phyloP scores from a whole-genome alignment of 768 basidiomycete species.

The Suillus luteus region DNA sequence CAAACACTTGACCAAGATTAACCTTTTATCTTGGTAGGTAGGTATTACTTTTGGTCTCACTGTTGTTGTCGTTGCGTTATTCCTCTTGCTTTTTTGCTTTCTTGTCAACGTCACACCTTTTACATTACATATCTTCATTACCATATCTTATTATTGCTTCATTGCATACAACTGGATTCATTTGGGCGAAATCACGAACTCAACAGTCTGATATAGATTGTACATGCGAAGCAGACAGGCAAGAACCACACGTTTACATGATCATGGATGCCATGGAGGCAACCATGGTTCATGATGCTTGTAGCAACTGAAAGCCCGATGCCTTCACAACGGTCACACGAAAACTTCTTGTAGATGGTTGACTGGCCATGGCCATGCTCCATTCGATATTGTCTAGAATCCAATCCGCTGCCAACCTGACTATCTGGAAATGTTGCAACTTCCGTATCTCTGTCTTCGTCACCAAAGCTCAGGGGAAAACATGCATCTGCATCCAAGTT shows the following conservation, averaged over 20 bases:
- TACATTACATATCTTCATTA: slow-evolving; percentile 9
- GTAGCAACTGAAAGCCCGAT: neutral
- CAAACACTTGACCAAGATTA: slow-evolving; percentile 49
- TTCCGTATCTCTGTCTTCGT: slow-evolving; percentile 20
- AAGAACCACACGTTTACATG: neutral
- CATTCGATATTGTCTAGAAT: slow-evolving; percentile 29
- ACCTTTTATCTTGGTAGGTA: neutral
- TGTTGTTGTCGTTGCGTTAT: neutral
- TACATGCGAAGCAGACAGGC: neutral
- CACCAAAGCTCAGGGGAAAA: slow-evolving; percentile 21
- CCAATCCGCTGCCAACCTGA: slow-evolving; percentile 25
- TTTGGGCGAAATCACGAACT: neutral
- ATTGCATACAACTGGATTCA: slow-evolving; percentile 2
- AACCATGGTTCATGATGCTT: neutral
- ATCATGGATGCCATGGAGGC: neutral
- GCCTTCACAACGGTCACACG: neutral
- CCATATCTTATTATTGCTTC: slow-evolving; percentile 4
- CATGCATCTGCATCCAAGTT: neutral
- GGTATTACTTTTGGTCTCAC: neutral
- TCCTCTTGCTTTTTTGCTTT: slow-evolving; percentile 1
- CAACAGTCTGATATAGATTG: neutral
- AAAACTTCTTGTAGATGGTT: neutral
- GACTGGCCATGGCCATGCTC: slow-evolving; percentile 24
- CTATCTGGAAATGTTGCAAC: slow-evolving; percentile 28
- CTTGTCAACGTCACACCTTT: neutral